Evolutionary conservation across 306 rosid genomes (phyloP), one percentile per base, ranked within the genome.

Genomic region (Luffa acutangula): DNA sequence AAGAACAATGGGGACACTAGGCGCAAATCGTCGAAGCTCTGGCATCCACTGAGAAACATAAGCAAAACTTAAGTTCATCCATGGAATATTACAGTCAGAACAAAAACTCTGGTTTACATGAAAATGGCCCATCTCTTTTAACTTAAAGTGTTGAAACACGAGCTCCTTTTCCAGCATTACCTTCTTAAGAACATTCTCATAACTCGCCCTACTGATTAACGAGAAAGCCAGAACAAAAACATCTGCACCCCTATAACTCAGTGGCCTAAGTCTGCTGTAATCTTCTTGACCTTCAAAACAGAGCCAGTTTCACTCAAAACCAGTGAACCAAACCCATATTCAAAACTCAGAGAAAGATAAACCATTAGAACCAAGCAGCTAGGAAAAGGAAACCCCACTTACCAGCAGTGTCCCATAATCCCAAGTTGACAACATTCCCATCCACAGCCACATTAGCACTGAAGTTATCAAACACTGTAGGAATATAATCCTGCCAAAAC

Each of bases 381-480:
- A 70, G 64, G 37, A 54, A 59, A 59, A 70, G 75, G 21, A 49
- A 46, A 59, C 62, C 21, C 75, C 67, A 81, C 57, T 77, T 87
- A 95, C 98, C 98, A 85, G 98, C 98, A 53, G 98, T 95, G 81
- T 95, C 98, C 98, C 98, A 95, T 18, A 95, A 85, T 70, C 98
- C 98, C 89, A 95, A 83, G 87, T 90, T 95, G 60, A 95, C 97
- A 79, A 95, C 88, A 79, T 69, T 90, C 73, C 98, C 97, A 89
- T 92, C 98, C 89, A 90, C 97, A 75, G 97, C 85, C 53, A 95
- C 98, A 87, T 95, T 95, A 57, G 98, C 97, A 84, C 98, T 95
- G 79, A 95, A 95, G 70, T 95, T 95, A 84, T 95, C 98, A 85
- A 95, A 95, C 1, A 95, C 98, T 36, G 98, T 95, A 2, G 98